A percentile compares a stretch with the other conserved stretches of the same genome.
Evolutionary conservation across 495 filamentous ascomycete genomes (phyloP).

Genomic region (Acidiella bohemica): DNA sequence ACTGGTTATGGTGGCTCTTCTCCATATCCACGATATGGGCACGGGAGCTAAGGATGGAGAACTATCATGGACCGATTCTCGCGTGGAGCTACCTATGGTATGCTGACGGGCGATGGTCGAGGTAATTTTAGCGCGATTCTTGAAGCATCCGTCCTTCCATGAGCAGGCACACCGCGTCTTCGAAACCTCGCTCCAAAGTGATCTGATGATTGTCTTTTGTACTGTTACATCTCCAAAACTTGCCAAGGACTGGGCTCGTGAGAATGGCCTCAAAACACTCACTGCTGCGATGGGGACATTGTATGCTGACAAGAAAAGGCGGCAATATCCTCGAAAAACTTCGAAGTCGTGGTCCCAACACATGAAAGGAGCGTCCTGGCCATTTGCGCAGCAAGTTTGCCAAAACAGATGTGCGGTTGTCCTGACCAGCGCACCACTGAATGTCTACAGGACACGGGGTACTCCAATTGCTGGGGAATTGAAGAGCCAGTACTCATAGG

Average conservation of each 20-base stretch:
- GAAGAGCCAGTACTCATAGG: constrained; percentile 4
- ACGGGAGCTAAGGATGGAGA: too few relatives aligned
- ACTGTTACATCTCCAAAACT: constrained; percentile 2
- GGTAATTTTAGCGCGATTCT: too few relatives aligned
- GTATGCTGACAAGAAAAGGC: constrained; percentile 1
- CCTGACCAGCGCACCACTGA: constrained; percentile 1
- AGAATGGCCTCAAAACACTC: constrained; percentile 1
- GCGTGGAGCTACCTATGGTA: too few relatives aligned
- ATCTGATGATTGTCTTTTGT: constrained; percentile 1
- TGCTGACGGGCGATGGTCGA: too few relatives aligned
- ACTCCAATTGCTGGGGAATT: constrained; percentile 1
- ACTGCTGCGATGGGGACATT: constrained; percentile 2
- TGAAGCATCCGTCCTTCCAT: too few relatives aligned
- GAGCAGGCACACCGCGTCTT: too few relatives aligned
- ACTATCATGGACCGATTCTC: too few relatives aligned
- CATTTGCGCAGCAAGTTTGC: constrained; percentile 2
- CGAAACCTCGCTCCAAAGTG: background rate
- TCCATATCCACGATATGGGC: too few relatives aligned
- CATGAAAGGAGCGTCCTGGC: constrained; percentile 4
- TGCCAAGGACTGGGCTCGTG: constrained; percentile 1
- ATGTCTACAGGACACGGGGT: constrained; percentile 4
- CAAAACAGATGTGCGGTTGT: constrained; percentile 2
- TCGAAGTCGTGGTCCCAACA: constrained; percentile 3
- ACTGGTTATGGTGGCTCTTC: too few relatives aligned
- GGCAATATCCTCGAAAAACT: background rate